Conservation (phyloP, 768 basidiomycete genomes). For the Phlebiopsis flavidoalba region DNA sequence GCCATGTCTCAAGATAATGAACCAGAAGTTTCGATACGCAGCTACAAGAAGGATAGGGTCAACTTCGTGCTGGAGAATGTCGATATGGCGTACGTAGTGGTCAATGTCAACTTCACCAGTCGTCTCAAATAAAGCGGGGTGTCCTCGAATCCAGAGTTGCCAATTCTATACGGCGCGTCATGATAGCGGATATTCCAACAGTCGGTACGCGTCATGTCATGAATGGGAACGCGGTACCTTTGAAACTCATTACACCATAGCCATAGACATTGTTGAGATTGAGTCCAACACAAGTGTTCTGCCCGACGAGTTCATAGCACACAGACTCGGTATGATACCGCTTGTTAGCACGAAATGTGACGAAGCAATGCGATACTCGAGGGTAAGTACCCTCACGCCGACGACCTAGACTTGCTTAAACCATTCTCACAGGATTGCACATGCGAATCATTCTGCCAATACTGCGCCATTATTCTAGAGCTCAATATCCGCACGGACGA, state of each 20-base stretch:
- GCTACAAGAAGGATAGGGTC: conserved; percentile 79
- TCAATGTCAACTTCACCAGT: neutral
- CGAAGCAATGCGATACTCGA: conserved; percentile 76
- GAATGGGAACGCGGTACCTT: neutral
- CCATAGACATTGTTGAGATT: conserved; percentile 96
- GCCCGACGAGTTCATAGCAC: conserved; percentile 96
- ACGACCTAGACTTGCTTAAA: neutral
- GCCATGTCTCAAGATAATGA: conserved; percentile 30
- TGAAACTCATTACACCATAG: conserved; percentile 33
- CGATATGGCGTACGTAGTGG: conserved; percentile 75
- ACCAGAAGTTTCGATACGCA: conserved; percentile 76
- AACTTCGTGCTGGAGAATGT: conserved; percentile 95
- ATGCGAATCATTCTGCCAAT: conserved; percentile 78
- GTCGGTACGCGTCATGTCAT: conserved; percentile 58
- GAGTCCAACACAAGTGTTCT: conserved; percentile 87
- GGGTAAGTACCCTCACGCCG: conserved; percentile 39
- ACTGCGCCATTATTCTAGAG: conserved; percentile 79
- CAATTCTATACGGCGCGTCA: conserved; percentile 88
- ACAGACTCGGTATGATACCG: conserved; percentile 92
- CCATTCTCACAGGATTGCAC: conserved; percentile 71
- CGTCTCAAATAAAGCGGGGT: neutral
- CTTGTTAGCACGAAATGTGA: conserved; percentile 84
- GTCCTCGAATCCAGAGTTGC: conserved; percentile 57
- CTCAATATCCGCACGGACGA: conserved; percentile 76
- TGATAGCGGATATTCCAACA: conserved; percentile 96